Base-by-base conservation (phyloP, 257 asterid species). In the Penstemon eatonii region DNA sequence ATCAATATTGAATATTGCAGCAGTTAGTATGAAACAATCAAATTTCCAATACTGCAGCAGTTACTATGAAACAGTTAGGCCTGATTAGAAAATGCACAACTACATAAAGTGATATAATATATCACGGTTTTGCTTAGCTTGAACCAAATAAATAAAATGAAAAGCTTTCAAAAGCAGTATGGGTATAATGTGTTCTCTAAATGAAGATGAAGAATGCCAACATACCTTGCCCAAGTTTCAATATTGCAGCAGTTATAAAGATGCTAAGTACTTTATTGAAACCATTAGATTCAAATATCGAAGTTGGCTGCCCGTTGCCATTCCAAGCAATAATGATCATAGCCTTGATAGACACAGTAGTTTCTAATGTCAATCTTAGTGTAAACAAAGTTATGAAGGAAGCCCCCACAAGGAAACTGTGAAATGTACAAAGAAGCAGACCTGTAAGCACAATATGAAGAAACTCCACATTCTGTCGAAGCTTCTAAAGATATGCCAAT, bases 401-500 rank as follows among this genome's bases (percentile, higher is more conserved):
- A 41, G 68, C 37, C 60, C 66, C 47, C 41, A 72, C 68, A 57
- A 46, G 64, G 46, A 46, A 58, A 52, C 64, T 44, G 41, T 12
- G 60, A 63, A 40, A 62, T 60, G 56, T 37, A 33, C 45, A 69
- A 76, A 73, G 67, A 62, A 42, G 64, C 69, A 51, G 56, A 94
- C 99, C 99, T 94, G 99, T 82, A 94, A 77, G 84, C 95, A 85
- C 88, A 94, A 80, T 75, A 94, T 94, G 85, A 89, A 91, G 90
- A 94, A 94, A 76, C 95, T 87, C 99, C 99, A 94, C 97, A 94
- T 90, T 81, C 99, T 84, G 85, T 91, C 89, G 58, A 91, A 94
- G 85, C 99, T 94, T 85, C 99, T 85, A 72, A 87, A 94, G 50
- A 91, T 79, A 74, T 94, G 99, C 97, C 91, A 94, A 81, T 74